Base-by-base conservation (phyloP, 495 filamentous ascomycete genomes). In the Trichocladium uniseriatum region DNA sequence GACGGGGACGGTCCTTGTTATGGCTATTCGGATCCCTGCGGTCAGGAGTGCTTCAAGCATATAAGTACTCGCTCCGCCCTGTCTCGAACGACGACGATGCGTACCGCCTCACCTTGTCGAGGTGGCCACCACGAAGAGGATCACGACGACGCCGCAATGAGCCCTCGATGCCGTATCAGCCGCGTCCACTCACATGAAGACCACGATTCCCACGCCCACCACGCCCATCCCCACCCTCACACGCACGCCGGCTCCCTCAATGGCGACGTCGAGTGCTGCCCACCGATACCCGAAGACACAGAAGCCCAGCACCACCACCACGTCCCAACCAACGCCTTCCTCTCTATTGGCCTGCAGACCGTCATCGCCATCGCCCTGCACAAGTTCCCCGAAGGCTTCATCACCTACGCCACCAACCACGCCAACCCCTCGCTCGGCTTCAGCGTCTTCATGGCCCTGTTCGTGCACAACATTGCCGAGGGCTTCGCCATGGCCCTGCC, bases 351-450 rank as follows among this genome's bases (percentile, higher is more conserved):
- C 13, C 76, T 96, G 5, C 92, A 97, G 65, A 96, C 91, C 0
- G 86, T 85, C 8, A 80, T 95, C 42, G 94, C 92, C 37, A 97
- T 98, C 58, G 88, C 92, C 8, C 70, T 98, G 1, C 92, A 98
- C 70, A 98, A 98, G 63, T 82, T 96, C 16, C 92, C 94, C 4
- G 92, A 98, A 67, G 92, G 92, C 22, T 97, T 98, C 68, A 96
- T 98, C 49, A 98, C 94, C 24, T 98, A 92, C 64, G 91, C 92
- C 8, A 96, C 92, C 11, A 98, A 97, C 66, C 94, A 98, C 53
- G 94, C 88, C 27, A 95, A 84, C 59, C 89, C 92, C 0, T 70
- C 72, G 1, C 81, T 98, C 2, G 92, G 94, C 11, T 77, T 94
- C 58, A 81, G 87, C 31, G 86, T 98, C 29, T 98, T 98, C 71